A percentile compares a stretch with the other conserved stretches of the same genome.
phyloP scores from a whole-genome alignment of 768 basidiomycete genomes.

The Xerocomus potaroensis region DNA sequence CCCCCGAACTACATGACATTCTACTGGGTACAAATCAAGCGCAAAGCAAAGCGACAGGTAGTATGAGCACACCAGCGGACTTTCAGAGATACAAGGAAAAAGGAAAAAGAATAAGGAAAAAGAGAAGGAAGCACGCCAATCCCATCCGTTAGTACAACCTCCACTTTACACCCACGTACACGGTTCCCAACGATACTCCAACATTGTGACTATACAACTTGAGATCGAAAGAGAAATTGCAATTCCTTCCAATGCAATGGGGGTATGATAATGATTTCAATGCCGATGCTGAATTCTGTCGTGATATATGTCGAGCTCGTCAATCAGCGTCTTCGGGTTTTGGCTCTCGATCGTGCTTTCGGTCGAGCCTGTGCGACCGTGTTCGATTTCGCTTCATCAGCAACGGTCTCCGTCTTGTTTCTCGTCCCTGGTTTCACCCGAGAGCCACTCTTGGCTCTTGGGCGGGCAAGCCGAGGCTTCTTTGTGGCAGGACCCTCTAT shows the following conservation, averaged over 20 bases:
- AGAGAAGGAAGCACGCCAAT: conserved; percentile 7
- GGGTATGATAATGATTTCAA: conserved; percentile 21
- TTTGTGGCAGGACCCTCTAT: conserved; percentile 13
- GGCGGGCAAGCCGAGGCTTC: conserved; percentile 17
- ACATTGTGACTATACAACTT: conserved; percentile 15
- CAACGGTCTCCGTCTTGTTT: conserved; percentile 10
- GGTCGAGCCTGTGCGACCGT: conserved; percentile 25
- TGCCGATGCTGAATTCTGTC: conserved; percentile 14
- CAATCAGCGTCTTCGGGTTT: conserved; percentile 28
- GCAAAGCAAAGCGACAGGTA: conserved; percentile 20
- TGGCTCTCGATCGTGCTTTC: conserved; percentile 30
- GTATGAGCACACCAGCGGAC: conserved; percentile 12
- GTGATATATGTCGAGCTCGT: conserved; percentile 6
- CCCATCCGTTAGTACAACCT: conserved; percentile 17
- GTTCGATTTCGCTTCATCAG: conserved; percentile 16
- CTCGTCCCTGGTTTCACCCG: conserved; percentile 15
- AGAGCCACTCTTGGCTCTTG: conserved; percentile 22
- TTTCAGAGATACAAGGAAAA: conserved; percentile 16
- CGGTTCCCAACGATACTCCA: conserved; percentile 1
- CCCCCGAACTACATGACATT: conserved; percentile 10
- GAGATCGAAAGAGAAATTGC: conserved; percentile 21
- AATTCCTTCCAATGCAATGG: conserved; percentile 17
- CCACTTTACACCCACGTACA: conserved; percentile 14
- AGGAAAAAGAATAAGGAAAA: conserved; percentile 1
- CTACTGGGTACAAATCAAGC: conserved; percentile 19